Evolutionary conservation across 345 rosid species (phyloP), one percentile per base, ranked within the genome.

Genomic region (Brassica juncea): DNA sequence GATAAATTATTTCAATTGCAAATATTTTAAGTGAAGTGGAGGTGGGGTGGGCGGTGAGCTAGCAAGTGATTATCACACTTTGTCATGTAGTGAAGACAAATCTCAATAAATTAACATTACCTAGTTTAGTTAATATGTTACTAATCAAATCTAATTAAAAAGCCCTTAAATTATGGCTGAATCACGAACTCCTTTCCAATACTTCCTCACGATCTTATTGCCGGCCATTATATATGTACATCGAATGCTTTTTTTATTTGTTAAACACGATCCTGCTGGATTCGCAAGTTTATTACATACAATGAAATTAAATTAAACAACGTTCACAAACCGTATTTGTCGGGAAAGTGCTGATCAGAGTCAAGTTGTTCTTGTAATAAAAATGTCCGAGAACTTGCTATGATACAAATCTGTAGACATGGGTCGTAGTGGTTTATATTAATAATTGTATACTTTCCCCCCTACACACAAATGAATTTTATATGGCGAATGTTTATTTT

Each of bases 21-120:
- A 52, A 59, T 54, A 73, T 16, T 1, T 65, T 54, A 37, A 72
- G 76, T 21, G 79, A 73, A 75, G 65, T 66, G 72, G 78, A 80
- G 75, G 79, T 80, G 66, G 28, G 59, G 79, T 65, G 76, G 77
- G 76, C 59, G 77, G 79, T 82, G 83, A 80, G 76, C 71, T 80
- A 63, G 76, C 71, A 69, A 74, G 71, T 62, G 72, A 64, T 75
- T 75, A 72, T 68, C 75, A 68, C 42, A 68, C 6, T 68, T 74
- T 80, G 82, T 64, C 80, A 70, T 65, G 28, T 4, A 32, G 35
- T 32, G 35, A 32, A 32, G 35, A 32, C 5, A 32, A 32, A 32
- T 32, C 35, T 32, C 35, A 5, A 32, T 32, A 32, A 32, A 32
- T 32, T 32, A 32, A 32, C 44, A 68, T 69, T 49, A 69, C 52